phyloP scores from a whole-genome alignment of 495 filamentous ascomycete genomes.

The Penicillium ucsense region DNA sequence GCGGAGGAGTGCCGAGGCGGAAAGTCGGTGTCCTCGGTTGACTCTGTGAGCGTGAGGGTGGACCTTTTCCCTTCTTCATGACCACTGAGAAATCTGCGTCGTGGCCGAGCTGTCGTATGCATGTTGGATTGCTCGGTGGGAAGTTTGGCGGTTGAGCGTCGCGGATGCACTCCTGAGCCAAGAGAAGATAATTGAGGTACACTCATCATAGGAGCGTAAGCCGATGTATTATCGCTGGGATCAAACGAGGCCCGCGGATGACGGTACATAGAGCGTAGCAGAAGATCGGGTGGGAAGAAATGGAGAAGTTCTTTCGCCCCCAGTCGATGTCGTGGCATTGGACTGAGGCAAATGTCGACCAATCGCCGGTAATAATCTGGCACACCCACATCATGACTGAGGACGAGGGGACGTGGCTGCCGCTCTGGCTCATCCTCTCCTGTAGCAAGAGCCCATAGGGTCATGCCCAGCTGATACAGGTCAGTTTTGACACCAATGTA shows the following conservation, averaged over 20 bases:
- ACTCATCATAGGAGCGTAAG: no score
- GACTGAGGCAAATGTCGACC: conserved; percentile 48
- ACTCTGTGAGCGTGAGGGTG: conserved; percentile 16
- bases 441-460: conserved; percentile 84
- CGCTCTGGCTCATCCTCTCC: conserved; percentile 85
- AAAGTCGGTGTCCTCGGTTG: conserved; percentile 9
- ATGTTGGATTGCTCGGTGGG: not conserved
- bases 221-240: no score
- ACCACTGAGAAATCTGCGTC: conserved; percentile 4
- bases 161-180: no score
- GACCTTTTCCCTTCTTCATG: conserved; percentile 14
- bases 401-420: conserved; percentile 58
- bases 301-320: conserved; percentile 48
- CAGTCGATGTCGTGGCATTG: conserved; percentile 42
- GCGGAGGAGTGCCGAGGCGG: conserved; percentile 16
- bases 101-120: conserved; percentile 3
- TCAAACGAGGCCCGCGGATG: no score
- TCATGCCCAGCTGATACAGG: conserved; percentile 93
- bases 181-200: no score
- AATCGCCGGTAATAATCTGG: conserved; percentile 51
- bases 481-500: conserved; percentile 98
- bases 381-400: conserved; percentile 36
- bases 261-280: not conserved
- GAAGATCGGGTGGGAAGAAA: conserved; percentile 34
- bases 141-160: no score